phyloP scores from a whole-genome alignment of 2,329 filamentous ascomycete genomes.

The Tetracladium maxilliforme region DNA sequence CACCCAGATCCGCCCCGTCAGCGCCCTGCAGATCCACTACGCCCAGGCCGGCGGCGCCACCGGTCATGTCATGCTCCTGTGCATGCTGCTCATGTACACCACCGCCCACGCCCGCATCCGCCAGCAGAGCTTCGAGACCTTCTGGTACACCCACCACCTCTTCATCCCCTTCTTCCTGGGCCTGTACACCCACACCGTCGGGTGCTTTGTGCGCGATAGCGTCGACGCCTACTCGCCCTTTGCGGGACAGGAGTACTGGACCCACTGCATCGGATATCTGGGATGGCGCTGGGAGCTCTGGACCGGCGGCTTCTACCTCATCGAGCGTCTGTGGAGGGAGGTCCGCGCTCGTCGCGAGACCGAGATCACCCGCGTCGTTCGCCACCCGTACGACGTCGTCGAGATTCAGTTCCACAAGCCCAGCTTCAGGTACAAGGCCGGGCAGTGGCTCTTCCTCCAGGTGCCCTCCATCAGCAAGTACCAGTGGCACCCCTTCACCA shows the following conservation, averaged over 20 bases:
- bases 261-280: slow-evolving; percentile 85
- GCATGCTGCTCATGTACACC: slow-evolving; percentile 97
- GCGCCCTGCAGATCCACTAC: slow-evolving; percentile 85
- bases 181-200: slow-evolving; percentile 89
- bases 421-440: slow-evolving; percentile 94
- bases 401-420: slow-evolving; percentile 96
- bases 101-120: slow-evolving; percentile 87
- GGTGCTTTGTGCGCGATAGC: slow-evolving; percentile 89
- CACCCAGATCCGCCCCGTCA: slow-evolving; percentile 63
- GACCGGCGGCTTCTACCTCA: slow-evolving; percentile 71
- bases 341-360: slow-evolving; percentile 72
- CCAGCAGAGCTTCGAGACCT: slow-evolving; percentile 94
- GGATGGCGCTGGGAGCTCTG: slow-evolving; percentile 96
- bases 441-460: slow-evolving; percentile 96
- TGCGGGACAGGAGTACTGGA: slow-evolving; percentile 69
- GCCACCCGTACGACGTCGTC: slow-evolving; percentile 91
- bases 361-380: slow-evolving; percentile 83
- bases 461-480: slow-evolving; percentile 75
- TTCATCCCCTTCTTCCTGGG: slow-evolving; percentile 90
- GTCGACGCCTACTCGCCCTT: slow-evolving; percentile 64
- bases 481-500: slow-evolving; percentile 98
- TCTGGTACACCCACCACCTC: slow-evolving; percentile 99
- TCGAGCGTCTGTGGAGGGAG: slow-evolving; percentile 84
- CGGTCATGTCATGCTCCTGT: slow-evolving; percentile 95
- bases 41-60: slow-evolving; percentile 80